phyloP scores from a whole-genome alignment of 371 early-diverging fungal genomes.

The Mycotypha africana region DNA sequence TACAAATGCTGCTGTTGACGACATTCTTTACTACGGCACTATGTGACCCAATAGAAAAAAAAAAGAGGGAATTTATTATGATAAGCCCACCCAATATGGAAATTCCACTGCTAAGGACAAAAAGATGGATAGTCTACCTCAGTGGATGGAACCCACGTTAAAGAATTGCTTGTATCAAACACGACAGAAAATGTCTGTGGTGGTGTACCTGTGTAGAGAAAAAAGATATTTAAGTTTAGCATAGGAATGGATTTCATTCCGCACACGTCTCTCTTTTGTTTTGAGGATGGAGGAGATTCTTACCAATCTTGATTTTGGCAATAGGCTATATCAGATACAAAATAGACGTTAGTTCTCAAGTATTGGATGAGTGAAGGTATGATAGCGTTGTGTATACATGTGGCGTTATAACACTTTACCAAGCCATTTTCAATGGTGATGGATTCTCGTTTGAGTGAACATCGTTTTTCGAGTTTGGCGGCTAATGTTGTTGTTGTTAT shows the following conservation, averaged over 20 bases:
- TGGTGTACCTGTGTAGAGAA: constrained; percentile 39
- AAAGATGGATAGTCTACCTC: constrained; percentile 15
- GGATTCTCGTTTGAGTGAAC: constrained; percentile 21
- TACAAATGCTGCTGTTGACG: constrained; percentile 21
- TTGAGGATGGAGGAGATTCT: background rate
- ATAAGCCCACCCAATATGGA: background rate
- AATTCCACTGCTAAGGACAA: constrained; percentile 1
- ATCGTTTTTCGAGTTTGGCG: constrained; percentile 18
- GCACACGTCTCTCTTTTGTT: too few species aligned
- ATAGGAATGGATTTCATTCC: too few species aligned
- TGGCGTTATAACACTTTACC: constrained; percentile 13
- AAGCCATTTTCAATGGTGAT: constrained; percentile 34
- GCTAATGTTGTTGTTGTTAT: constrained; percentile 11
- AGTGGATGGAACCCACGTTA: constrained; percentile 42
- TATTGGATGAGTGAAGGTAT: too few species aligned
- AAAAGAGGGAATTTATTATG: background rate
- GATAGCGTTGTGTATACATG: too few species aligned
- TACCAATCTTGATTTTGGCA: constrained; percentile 28
- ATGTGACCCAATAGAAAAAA: too few species aligned
- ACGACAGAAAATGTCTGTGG: constrained; percentile 34
- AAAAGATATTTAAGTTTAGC: too few species aligned
- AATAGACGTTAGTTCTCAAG: background rate
- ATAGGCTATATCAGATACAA: constrained; percentile 6
- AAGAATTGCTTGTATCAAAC: constrained; percentile 33
- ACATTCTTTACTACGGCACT: constrained; percentile 37